phyloP scores from a whole-genome alignment of 2,329 filamentous ascomycete genomes.

The Ophiostoma montium region DNA sequence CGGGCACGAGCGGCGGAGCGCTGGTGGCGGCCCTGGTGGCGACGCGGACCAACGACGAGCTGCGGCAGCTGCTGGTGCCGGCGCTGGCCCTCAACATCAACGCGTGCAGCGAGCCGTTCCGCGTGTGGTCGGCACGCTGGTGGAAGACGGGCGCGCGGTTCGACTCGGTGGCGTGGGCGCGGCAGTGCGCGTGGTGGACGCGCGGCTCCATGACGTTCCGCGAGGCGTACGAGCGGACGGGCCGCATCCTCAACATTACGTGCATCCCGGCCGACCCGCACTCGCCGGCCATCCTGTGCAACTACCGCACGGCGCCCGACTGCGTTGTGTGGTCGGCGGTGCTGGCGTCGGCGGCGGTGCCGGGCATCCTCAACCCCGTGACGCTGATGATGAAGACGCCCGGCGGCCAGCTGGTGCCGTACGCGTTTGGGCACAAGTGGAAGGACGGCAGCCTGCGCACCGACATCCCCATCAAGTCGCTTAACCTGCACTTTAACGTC shows the following conservation, averaged over 20 bases:
- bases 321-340: constrained; percentile 98
- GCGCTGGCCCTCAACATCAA: constrained; percentile 74
- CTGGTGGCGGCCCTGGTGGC: constrained; percentile 76
- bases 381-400: constrained; percentile 82
- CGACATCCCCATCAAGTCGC: constrained; percentile 84
- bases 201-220: constrained; percentile 84
- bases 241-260: constrained; percentile 86
- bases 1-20: constrained; percentile 88
- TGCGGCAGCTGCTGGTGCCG: constrained; percentile 72
- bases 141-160: constrained; percentile 88
- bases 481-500: constrained; percentile 96
- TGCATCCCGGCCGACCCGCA: constrained; percentile 95
- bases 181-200: constrained; percentile 76
- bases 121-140: constrained; percentile 70
- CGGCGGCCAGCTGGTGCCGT: constrained; percentile 52
- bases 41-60: constrained; percentile 81
- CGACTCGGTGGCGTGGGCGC: constrained; percentile 85
- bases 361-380: constrained; percentile 87
- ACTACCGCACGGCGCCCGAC: constrained; percentile 88
- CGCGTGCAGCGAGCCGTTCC: constrained; percentile 66
- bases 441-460: constrained; percentile 92
- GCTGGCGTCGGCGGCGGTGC: constrained; percentile 84
- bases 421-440: constrained; percentile 98
- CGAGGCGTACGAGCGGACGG: constrained; percentile 87
- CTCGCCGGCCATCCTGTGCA: constrained; percentile 79